Evolutionary conservation across 257 asterid genomes (phyloP).

Genomic region (Solanum pimpinellifolium): DNA sequence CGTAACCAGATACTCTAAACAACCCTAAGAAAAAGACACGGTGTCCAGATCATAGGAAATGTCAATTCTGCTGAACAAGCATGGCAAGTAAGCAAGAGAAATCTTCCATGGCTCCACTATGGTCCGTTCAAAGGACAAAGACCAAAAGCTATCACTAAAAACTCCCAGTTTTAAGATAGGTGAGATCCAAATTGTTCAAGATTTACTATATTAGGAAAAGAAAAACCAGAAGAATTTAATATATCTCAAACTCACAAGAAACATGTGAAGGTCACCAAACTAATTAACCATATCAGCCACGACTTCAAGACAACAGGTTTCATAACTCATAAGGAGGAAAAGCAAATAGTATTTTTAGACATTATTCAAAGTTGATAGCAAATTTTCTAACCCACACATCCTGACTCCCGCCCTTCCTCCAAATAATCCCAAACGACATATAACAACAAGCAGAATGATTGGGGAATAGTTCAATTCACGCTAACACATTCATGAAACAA

Average conservation of each 20-base stretch:
- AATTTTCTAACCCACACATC: neutral
- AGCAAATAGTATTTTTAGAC: neutral
- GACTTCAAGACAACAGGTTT: neutral
- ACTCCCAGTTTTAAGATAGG: neutral
- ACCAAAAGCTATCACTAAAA: conserved; percentile 2
- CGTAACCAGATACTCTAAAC: neutral
- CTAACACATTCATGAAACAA: neutral
- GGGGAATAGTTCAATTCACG: neutral
- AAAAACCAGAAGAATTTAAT: neutral
- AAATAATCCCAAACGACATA: neutral
- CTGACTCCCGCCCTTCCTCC: neutral
- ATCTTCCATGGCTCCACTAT: neutral
- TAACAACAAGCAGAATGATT: neutral
- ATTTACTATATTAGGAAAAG: neutral
- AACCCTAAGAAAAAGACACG: neutral
- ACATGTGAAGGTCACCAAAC: neutral
- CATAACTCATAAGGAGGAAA: neutral
- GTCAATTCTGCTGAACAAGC: neutral
- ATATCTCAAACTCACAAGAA: neutral
- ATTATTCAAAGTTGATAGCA: neutral
- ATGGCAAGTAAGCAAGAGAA: neutral
- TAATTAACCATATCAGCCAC: neutral
- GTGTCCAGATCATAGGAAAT: neutral
- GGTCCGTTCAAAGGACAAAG: neutral
- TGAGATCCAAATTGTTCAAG: neutral